Percentiles rank a stretch among this genome's conserved stretches.
Evolutionary conservation across 768 basidiomycete genomes (phyloP).

Genomic region (Kwoniella mangroviensis): DNA sequence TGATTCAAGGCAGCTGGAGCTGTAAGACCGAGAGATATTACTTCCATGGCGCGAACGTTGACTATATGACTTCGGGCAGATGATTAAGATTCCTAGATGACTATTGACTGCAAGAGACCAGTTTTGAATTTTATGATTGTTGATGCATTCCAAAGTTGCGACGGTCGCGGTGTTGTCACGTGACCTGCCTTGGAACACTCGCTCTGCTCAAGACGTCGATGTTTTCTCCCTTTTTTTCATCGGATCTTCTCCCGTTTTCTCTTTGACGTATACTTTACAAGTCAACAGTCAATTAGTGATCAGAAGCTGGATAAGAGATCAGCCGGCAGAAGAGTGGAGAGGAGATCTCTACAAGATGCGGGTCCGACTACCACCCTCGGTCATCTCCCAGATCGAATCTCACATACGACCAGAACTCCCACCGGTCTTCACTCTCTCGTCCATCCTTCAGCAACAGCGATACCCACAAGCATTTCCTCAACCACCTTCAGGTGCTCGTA

Average conservation of each 20-base stretch:
- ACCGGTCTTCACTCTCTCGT: slow-evolving; percentile 16
- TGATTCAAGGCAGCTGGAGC: not conserved
- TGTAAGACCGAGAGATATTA: not conserved
- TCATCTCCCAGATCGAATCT: slow-evolving; percentile 30
- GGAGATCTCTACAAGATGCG: slow-evolving; percentile 3
- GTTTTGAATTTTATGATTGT: not conserved
- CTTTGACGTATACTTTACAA: too few relatives aligned
- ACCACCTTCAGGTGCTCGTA: not conserved
- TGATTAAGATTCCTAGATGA: not conserved
- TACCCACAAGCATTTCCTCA: not conserved
- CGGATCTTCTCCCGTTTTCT: not conserved
- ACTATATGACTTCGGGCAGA: not conserved
- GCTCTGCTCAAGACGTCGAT: too few relatives aligned
- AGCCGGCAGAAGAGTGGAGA: not conserved
- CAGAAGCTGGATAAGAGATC: not conserved
- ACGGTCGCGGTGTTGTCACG: not conserved
- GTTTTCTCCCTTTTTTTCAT: not conserved
- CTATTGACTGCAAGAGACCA: not conserved
- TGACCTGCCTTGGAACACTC: too few relatives aligned
- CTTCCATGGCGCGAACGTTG: slow-evolving; percentile 3
- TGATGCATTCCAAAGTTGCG: not conserved
- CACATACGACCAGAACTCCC: slow-evolving; percentile 15
- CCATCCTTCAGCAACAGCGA: not conserved
- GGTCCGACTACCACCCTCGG: slow-evolving; percentile 20
- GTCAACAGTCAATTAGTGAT: too few relatives aligned